Percentiles rank a stretch among this genome's conserved stretches.
These are phyloP conservation scores for Phaeosphaeriaceae sp. DNA, from an alignment of 2,329 filamentous ascomycete species.

Conservation along the genomic window DNA sequence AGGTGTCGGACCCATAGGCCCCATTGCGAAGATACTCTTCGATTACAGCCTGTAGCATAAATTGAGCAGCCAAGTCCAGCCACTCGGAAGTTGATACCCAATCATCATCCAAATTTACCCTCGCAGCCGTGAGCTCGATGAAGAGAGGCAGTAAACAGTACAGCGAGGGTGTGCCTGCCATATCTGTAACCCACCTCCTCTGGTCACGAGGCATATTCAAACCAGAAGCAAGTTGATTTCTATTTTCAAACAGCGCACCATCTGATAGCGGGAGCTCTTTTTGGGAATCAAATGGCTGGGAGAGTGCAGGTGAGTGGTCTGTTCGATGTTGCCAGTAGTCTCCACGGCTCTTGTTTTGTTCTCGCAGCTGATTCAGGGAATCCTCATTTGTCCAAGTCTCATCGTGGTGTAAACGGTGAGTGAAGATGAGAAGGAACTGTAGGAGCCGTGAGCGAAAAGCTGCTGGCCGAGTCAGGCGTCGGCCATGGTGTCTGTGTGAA, in stretches of 20 bases:
- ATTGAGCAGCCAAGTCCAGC: conserved; percentile 54
- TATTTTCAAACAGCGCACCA: conserved; percentile 36
- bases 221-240: conserved; percentile 30
- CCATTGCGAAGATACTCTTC: conserved; percentile 56
- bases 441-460: conserved; percentile 58
- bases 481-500: conserved; percentile 46
- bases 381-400: conserved; percentile 47
- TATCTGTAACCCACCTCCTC: conserved; percentile 35
- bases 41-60: conserved; percentile 58
- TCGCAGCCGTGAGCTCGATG: conserved; percentile 57
- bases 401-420: conserved; percentile 48
- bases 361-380: conserved; percentile 46
- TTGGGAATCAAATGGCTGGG: conserved; percentile 29
- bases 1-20: conserved; percentile 41
- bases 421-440: conserved; percentile 55
- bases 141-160: conserved; percentile 56
- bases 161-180: conserved; percentile 47
- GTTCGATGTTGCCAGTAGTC: conserved; percentile 30
- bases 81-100: conserved; percentile 48
- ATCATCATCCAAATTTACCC: conserved; percentile 38
- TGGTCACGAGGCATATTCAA: conserved; percentile 34
- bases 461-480: conserved; percentile 48
- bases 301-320: conserved; percentile 27
- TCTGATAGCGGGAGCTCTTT: conserved; percentile 37
- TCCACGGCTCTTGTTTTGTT: conserved; percentile 44